Percentiles rank a stretch among this genome's conserved stretches.
These are phyloP conservation scores for Tieghemostelium lacteum DNA, from an alignment of 78 protist species.

Conservation along the genomic window DNA sequence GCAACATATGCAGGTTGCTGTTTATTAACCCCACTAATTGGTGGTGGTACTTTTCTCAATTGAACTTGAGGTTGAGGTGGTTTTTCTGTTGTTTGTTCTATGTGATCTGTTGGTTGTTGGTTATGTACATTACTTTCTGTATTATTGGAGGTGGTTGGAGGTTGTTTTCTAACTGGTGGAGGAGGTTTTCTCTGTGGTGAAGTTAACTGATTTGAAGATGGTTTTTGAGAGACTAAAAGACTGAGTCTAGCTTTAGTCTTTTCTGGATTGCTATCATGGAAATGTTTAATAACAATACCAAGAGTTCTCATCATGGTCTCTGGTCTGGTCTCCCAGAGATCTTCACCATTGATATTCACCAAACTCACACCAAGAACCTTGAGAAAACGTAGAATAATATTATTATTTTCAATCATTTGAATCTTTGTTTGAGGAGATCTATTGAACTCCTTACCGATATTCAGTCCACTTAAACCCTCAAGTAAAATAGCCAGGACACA, in stretches of 20 bases:
- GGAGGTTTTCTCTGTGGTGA: not conserved
- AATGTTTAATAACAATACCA: slow-evolving; percentile 67
- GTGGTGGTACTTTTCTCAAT: not conserved
- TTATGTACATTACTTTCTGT: not conserved
- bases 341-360: slow-evolving; percentile 69
- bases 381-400: slow-evolving; percentile 55
- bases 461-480: slow-evolving; percentile 45
- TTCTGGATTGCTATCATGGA: slow-evolving; percentile 25
- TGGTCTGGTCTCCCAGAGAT: slow-evolving; percentile 69
- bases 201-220: not conserved
- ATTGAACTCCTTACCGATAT: slow-evolving; percentile 50
- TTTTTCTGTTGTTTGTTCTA: too few relatives aligned
- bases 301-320: slow-evolving; percentile 71
- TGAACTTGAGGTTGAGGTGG: not conserved
- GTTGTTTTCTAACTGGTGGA: not conserved
- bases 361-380: slow-evolving; percentile 62
- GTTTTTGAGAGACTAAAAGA: not conserved
- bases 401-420: slow-evolving; percentile 61
- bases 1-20: not conserved
- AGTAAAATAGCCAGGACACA: slow-evolving; percentile 32
- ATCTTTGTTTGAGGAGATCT: slow-evolving; percentile 36
- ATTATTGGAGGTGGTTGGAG: not conserved
- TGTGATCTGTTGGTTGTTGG: not conserved
- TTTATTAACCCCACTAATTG: not conserved
- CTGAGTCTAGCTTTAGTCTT: slow-evolving; percentile 58